These are phyloP conservation scores for Podaxis carcinomalis DNA, from an alignment of 768 basidiomycete species.

Conservation along the genomic window DNA sequence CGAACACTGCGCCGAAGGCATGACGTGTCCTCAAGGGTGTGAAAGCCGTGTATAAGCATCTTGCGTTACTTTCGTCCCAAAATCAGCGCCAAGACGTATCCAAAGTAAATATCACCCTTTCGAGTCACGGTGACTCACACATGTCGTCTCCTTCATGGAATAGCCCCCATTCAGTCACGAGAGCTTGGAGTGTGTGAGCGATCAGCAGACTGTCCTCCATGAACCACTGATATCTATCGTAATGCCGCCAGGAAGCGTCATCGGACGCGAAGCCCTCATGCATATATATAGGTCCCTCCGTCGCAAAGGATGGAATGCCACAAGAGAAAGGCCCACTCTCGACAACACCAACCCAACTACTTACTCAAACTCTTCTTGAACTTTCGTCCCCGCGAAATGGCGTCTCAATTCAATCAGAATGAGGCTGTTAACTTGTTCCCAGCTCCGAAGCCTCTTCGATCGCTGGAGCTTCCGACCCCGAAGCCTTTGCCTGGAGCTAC, in stretches of 20 bases:
- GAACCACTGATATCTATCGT: no score
- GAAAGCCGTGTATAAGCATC: no score
- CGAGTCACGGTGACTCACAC: no score
- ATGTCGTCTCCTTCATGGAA: no score
- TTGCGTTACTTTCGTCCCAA: no score
- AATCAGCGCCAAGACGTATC: no score
- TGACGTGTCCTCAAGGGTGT: no score
- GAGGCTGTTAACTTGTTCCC: conserved; percentile 5
- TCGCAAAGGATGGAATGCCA: background rate
- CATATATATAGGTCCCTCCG: background rate
- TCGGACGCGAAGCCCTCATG: background rate
- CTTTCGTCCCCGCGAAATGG: background rate
- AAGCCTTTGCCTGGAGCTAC: conserved; percentile 28
- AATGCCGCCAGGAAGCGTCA: background rate
- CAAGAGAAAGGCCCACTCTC: background rate
- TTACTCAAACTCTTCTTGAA: background rate
- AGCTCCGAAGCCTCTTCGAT: background rate
- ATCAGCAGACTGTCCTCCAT: no score
- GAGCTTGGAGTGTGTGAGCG: no score
- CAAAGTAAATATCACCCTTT: no score
- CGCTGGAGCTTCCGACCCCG: background rate
- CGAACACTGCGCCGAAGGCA: no score
- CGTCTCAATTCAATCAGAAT: background rate
- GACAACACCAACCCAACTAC: background rate
- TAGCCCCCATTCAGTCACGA: no score